phyloP scores from a whole-genome alignment of 208 protist genomes.

The Leishmania tarentolae region DNA sequence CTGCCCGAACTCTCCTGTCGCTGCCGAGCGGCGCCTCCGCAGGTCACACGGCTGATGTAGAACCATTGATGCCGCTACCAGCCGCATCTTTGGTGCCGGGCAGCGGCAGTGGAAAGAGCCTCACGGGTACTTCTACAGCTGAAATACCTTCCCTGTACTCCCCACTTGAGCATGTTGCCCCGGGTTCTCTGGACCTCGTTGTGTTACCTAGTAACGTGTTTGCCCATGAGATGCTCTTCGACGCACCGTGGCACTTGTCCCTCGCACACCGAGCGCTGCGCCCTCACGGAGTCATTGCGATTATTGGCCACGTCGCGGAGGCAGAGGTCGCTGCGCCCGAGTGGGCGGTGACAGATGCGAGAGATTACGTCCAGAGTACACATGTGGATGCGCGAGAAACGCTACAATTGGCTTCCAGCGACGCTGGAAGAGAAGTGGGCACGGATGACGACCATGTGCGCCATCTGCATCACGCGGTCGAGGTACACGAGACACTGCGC shows the following conservation, averaged over 20 bases:
- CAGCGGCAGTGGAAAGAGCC: too few species aligned
- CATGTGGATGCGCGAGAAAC: slow-evolving; percentile 6
- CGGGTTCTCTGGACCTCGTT: slow-evolving; percentile 68
- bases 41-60: not conserved
- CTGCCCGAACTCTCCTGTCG: not conserved
- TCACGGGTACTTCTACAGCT: not conserved
- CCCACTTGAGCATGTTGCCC: slow-evolving; percentile 41
- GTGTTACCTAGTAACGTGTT: slow-evolving; percentile 81
- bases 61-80: not conserved
- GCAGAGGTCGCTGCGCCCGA: slow-evolving; percentile 47
- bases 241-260: slow-evolving; percentile 81
- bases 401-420: not conserved
- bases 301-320: slow-evolving; percentile 48
- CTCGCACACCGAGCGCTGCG: slow-evolving; percentile 65
- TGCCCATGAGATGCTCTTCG: slow-evolving; percentile 70
- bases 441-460: not conserved
- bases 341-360: slow-evolving; percentile 44
- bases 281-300: slow-evolving; percentile 75
- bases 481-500: slow-evolving; percentile 41
- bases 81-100: not conserved
- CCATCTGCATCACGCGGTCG: slow-evolving; percentile 31
- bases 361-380: slow-evolving; percentile 37
- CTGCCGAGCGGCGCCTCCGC: not conserved
- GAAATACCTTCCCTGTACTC: slow-evolving; percentile 25
- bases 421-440: not conserved